These are phyloP conservation scores for Tolypocladium cylindrosporum DNA, from an alignment of 2,329 filamentous ascomycete genomes.

Conservation along the genomic window DNA sequence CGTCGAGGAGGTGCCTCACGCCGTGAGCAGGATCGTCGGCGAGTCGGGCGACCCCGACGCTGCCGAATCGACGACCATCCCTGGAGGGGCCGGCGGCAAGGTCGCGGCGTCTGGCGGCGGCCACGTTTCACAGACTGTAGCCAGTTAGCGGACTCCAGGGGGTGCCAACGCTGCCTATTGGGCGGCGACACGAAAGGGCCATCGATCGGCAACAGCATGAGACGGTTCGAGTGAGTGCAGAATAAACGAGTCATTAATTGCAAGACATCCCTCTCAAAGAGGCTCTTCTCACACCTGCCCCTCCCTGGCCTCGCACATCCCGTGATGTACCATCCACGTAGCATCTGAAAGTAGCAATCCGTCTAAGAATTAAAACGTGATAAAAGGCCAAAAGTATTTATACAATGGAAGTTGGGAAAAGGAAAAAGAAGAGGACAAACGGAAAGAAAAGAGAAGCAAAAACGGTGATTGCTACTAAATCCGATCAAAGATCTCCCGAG, in stretches of 20 bases:
- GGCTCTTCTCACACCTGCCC: not conserved
- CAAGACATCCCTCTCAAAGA: not conserved
- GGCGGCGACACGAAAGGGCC: not conserved
- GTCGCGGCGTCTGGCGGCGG: not conserved
- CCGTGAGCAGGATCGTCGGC: constrained; percentile 2
- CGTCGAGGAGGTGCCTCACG: constrained; percentile 5
- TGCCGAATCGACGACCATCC: not conserved
- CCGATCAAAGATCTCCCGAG: not conserved
- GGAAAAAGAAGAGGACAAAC: not conserved
- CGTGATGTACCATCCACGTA: not conserved
- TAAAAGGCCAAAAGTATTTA: not conserved
- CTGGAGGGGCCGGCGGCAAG: not conserved
- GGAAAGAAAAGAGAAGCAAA: not conserved
- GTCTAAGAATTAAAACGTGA: not conserved
- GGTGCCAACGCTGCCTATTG: not conserved
- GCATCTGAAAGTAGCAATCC: not conserved
- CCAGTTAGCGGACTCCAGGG: not conserved
- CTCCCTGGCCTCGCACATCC: not conserved
- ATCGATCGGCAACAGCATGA: not conserved
- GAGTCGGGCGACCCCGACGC: not conserved
- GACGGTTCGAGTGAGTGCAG: not conserved
- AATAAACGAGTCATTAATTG: not conserved
- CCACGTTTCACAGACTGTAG: not conserved
- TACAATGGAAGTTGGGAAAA: not conserved
- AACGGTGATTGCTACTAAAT: not conserved